Evolutionary conservation across 140 eudicot species (phyloP).

Genomic region (Erigeron philadelphicus): DNA sequence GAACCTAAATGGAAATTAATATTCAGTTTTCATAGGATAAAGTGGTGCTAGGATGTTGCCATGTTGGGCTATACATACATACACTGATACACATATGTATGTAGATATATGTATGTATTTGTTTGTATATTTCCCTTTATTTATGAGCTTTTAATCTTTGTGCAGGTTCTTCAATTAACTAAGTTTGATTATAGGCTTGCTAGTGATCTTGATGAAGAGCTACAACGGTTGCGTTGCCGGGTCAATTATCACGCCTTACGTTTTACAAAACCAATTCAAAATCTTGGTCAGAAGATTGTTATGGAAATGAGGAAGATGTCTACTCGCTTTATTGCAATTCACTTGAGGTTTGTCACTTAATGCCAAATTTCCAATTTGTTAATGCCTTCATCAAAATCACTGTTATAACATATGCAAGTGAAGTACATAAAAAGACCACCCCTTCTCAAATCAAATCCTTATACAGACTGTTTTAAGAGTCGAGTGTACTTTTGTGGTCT

Average conservation of each 20-base stretch:
- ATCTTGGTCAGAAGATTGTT: slow-evolving; percentile 67
- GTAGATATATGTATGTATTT: too few relatives aligned
- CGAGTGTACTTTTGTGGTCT: not conserved
- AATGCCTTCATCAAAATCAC: not conserved
- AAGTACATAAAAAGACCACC: not conserved
- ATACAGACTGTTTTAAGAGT: not conserved
- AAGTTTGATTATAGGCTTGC: slow-evolving; percentile 97
- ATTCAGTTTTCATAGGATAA: too few relatives aligned
- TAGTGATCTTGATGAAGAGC: slow-evolving; percentile 76
- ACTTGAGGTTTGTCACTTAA: slow-evolving; percentile 60
- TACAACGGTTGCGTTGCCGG: slow-evolving; percentile 86
- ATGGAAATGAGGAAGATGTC: slow-evolving; percentile 78
- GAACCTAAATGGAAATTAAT: too few relatives aligned
- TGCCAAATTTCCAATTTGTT: not conserved
- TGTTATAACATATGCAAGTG: not conserved
- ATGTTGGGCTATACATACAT: too few relatives aligned
- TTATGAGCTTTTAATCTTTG: slow-evolving; percentile 1
- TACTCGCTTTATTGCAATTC: slow-evolving; percentile 79
- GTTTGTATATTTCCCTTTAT: not conserved
- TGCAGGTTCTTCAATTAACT: slow-evolving; percentile 93
- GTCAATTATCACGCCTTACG: slow-evolving; percentile 91
- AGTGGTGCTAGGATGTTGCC: too few relatives aligned
- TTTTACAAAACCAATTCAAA: slow-evolving; percentile 71
- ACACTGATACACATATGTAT: too few relatives aligned
- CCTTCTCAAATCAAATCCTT: not conserved